These are phyloP conservation scores for Neonectria coccinea DNA, from an alignment of 2,329 filamentous ascomycete genomes.

Conservation along the genomic window DNA sequence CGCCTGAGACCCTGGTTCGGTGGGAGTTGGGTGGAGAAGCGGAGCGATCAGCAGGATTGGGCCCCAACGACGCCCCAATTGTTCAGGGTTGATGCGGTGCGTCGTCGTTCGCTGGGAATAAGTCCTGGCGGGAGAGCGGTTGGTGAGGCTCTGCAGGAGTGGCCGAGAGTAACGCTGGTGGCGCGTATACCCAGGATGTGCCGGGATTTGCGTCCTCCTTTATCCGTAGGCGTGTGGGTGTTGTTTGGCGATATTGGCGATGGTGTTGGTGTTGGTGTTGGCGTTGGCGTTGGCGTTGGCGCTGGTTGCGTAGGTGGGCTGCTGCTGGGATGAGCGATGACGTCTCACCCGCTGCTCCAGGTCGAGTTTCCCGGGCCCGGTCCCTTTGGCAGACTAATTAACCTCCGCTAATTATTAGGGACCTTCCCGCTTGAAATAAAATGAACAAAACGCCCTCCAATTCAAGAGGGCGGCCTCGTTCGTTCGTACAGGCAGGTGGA, in stretches of 20 bases:
- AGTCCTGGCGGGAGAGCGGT: constrained; percentile 28
- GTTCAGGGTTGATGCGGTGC: constrained; percentile 31
- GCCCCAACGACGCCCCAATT: constrained; percentile 31
- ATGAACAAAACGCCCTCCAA: neutral
- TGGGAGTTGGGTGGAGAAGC: constrained; percentile 26
- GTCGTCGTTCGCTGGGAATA: constrained; percentile 21
- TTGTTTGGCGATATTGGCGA: constrained; percentile 30
- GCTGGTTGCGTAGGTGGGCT: constrained; percentile 10
- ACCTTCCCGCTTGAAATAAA: neutral
- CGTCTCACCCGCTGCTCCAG: constrained; percentile 31
- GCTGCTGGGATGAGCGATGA: constrained; percentile 35
- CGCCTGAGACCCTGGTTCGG: constrained; percentile 5
- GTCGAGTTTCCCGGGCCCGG: neutral
- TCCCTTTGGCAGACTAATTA: too few species aligned
- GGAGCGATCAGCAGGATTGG: constrained; percentile 28
- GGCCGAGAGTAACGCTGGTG: constrained; percentile 15
- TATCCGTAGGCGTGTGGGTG: neutral
- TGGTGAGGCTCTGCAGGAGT: constrained; percentile 27
- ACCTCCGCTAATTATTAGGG: too few species aligned
- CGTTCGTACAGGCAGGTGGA: neutral
- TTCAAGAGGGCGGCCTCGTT: too few species aligned
- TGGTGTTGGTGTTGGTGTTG: constrained; percentile 23
- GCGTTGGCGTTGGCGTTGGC: constrained; percentile 26
- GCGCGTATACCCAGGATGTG: neutral
- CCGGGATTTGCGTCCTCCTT: neutral